Percentiles rank a stretch among this genome's conserved stretches.
Evolutionary conservation across 441 rosid species (phyloP).

Genomic region (Flueggea neowawraea): DNA sequence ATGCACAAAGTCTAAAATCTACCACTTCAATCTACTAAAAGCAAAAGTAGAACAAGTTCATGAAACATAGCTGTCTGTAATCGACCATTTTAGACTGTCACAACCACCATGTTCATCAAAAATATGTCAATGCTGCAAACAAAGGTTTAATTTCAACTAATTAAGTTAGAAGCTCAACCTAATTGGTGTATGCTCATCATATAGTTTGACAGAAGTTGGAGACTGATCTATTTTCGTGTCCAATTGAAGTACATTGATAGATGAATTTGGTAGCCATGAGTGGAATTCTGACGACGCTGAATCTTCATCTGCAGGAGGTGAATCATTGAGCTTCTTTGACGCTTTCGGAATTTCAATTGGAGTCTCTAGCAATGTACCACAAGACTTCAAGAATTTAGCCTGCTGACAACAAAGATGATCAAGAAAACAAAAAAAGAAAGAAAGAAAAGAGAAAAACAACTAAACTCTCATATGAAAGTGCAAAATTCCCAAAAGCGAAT

Average conservation of each 20-base stretch:
- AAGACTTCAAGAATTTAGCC: slow-evolving; percentile 93
- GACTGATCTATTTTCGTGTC: slow-evolving; percentile 28
- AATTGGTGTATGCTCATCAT: slow-evolving; percentile 58
- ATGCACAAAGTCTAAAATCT: no score
- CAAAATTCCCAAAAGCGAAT: no score
- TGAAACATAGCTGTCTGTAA: no score
- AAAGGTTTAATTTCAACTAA: neutral
- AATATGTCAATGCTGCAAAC: no score
- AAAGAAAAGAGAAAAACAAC: no score
- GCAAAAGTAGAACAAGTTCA: no score
- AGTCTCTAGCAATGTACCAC: slow-evolving; percentile 86
- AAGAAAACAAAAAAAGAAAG: neutral
- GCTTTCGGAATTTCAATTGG: slow-evolving; percentile 78
- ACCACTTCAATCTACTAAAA: no score
- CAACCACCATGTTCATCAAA: no score
- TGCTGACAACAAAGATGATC: slow-evolving; percentile 14
- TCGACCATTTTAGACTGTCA: no score
- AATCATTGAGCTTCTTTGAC: slow-evolving; percentile 34
- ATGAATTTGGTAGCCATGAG: slow-evolving; percentile 65
- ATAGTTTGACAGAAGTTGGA: slow-evolving; percentile 37
- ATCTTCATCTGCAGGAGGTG: slow-evolving; percentile 33
- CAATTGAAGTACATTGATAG: slow-evolving; percentile 39
- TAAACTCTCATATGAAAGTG: no score
- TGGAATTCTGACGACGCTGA: slow-evolving; percentile 39
- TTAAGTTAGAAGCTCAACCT: slow-evolving; percentile 43